These are phyloP conservation scores for Fusarium avenaceum DNA, from an alignment of 2,329 filamentous ascomycete genomes.

Conservation along the genomic window DNA sequence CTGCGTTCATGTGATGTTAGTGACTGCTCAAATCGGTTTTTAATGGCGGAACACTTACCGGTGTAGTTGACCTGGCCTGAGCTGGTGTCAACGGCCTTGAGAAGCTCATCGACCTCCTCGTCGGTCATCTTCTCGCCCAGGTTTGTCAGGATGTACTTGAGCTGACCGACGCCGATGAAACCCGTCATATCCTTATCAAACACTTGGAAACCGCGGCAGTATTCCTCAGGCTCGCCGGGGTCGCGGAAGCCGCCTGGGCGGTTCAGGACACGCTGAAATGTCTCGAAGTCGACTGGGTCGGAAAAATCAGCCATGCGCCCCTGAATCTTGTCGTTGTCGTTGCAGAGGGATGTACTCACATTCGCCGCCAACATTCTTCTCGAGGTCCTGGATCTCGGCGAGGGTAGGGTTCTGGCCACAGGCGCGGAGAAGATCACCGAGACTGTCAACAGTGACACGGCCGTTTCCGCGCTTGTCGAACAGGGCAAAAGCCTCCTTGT, in stretches of 20 bases:
- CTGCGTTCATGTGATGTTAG: conserved; percentile 56
- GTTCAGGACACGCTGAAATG: conserved; percentile 96
- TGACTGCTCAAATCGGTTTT: background rate
- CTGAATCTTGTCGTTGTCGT: background rate
- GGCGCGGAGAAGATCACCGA: conserved; percentile 94
- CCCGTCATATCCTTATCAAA: conserved; percentile 99
- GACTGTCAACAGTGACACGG: conserved; percentile 85
- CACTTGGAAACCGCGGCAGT: conserved; percentile 98
- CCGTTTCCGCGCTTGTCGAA: conserved; percentile 99
- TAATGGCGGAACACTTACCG: conserved; percentile 64
- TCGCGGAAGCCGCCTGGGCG: conserved; percentile 98
- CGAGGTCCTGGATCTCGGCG: conserved; percentile 90
- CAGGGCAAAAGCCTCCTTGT: conserved; percentile 99
- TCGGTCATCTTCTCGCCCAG: conserved; percentile 99
- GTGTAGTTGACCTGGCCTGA: conserved; percentile 98
- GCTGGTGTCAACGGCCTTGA: conserved; percentile 97
- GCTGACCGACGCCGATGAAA: conserved; percentile 96
- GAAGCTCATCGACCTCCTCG: conserved; percentile 97
- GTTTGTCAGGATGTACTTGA: conserved; percentile 98
- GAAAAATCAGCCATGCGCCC: conserved; percentile 9
- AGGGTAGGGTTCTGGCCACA: conserved; percentile 98
- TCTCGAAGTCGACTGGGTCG: conserved; percentile 90
- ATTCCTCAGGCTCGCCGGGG: conserved; percentile 96
- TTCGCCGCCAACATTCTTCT: conserved; percentile 89
- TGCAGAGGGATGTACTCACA: conserved; percentile 72